phyloP scores from a whole-genome alignment of 345 rosid species.

The Ceriops decandra region DNA sequence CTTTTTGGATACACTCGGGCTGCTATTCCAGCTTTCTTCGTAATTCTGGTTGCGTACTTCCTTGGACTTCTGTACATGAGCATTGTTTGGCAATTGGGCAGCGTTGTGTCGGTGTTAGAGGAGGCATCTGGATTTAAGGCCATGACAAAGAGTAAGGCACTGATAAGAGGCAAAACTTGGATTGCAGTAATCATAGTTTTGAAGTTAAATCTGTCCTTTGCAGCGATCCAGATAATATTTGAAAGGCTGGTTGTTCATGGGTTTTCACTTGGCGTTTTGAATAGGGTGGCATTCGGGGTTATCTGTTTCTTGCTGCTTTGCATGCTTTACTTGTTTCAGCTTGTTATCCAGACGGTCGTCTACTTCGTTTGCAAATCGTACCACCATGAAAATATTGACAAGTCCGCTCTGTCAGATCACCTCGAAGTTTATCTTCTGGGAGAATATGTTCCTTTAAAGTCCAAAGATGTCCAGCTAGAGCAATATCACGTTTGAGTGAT shows the following conservation, averaged over 20 bases:
- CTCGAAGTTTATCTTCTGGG: slow-evolving; percentile 49
- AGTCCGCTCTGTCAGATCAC: slow-evolving; percentile 46
- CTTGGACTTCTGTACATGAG: slow-evolving; percentile 35
- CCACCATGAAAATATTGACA: slow-evolving; percentile 53
- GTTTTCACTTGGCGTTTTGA: slow-evolving; percentile 2
- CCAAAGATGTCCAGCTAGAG: slow-evolving; percentile 18
- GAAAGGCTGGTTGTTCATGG: slow-evolving; percentile 32
- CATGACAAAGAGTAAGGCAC: slow-evolving; percentile 32
- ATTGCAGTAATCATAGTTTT: slow-evolving; percentile 15
- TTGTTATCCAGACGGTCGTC: slow-evolving; percentile 43
- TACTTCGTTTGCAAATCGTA: slow-evolving; percentile 59
- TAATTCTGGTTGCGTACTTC: slow-evolving; percentile 3
- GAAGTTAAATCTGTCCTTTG: slow-evolving; percentile 7
- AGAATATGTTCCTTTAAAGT: slow-evolving; percentile 27
- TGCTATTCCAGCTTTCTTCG: not conserved
- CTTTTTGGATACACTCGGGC: not conserved
- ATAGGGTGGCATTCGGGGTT: slow-evolving; percentile 26
- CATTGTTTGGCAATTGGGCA: slow-evolving; percentile 45
- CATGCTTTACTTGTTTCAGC: slow-evolving; percentile 29
- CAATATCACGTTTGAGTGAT: slow-evolving; percentile 6
- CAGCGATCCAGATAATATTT: slow-evolving; percentile 11
- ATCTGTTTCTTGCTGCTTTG: slow-evolving; percentile 34
- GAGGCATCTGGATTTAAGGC: slow-evolving; percentile 39
- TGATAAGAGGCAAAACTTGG: slow-evolving; percentile 46
- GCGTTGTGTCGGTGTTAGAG: slow-evolving; percentile 49